phyloP scores from a whole-genome alignment of 805 yeast genomes.

The Debaryomyces prosopidis region DNA sequence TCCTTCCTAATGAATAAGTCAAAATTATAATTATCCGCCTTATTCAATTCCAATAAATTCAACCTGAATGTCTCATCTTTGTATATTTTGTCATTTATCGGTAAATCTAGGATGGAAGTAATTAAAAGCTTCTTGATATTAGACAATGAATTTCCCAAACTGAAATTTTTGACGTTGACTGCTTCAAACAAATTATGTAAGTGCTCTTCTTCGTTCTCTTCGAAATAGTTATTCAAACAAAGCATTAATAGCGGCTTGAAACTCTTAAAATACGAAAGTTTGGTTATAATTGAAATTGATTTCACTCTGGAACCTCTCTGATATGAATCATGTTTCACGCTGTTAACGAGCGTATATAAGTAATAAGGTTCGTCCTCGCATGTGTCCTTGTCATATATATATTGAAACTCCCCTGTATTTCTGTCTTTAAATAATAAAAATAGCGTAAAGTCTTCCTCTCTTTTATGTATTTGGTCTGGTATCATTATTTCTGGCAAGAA shows the following conservation, averaged over 20 bases:
- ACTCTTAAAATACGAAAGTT: slow-evolving; percentile 50
- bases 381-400: slow-evolving; percentile 26
- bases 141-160: slow-evolving; percentile 21
- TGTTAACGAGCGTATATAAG: slow-evolving; percentile 55
- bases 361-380: slow-evolving; percentile 48
- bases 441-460: slow-evolving; percentile 58
- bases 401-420: slow-evolving; percentile 39
- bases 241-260: slow-evolving; percentile 60
- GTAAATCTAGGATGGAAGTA: slow-evolving; percentile 44
- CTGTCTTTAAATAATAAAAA: slow-evolving; percentile 51
- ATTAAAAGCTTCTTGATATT: slow-evolving; percentile 37
- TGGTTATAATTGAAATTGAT: slow-evolving; percentile 59
- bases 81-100: slow-evolving; percentile 41
- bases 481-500: slow-evolving; percentile 57
- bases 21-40: slow-evolving; percentile 17
- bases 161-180: slow-evolving; percentile 32
- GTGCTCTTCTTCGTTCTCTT: slow-evolving; percentile 15
- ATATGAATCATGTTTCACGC: slow-evolving; percentile 44
- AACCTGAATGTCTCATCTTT: slow-evolving; percentile 39
- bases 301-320: slow-evolving; percentile 62
- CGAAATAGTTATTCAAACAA: slow-evolving; percentile 50
- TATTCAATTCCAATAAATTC: slow-evolving; percentile 30
- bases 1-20: slow-evolving; percentile 42
- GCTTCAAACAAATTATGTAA: slow-evolving; percentile 30
- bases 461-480: slow-evolving; percentile 59